Base-by-base conservation (phyloP, 2,329 filamentous ascomycete species). In the Colletotrichum euphorbiae region DNA sequence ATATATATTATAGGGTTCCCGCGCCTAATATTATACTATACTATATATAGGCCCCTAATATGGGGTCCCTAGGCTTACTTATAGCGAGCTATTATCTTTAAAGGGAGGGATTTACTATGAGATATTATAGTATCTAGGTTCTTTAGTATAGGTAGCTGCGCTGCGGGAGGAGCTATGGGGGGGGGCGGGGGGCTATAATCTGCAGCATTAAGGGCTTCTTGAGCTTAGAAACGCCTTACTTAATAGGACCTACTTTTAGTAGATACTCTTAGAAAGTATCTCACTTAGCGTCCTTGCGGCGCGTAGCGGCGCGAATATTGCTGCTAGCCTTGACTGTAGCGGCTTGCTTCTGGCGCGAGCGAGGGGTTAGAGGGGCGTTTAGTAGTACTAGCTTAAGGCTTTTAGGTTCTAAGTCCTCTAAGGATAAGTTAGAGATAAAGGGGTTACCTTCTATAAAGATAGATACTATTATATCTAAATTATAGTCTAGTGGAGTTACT, bases 181-280 rank as follows among this genome's bases (percentile, higher is more conserved):
- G 42, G 2, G 5, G 1, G 6, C 17, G 17, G 3, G 2, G 0
- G 6, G 15, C 15, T 15, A 1, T 6, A 17, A 17, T 17, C n/a
- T 2, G 13, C 3, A 6, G 36, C 5, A n/a, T 45, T 8, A 45
- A 9, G 11, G 3, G 6, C 7, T 45, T 45, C 9, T 45, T 45
- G n/a, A 17, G 5, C n/a, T 45, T 45, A 17, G 15, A 43, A 12
- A 43, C 3, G 40, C 6, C n/a, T n/a, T 4, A 1, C 2, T 45
- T n/a, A 3, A 45, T 1, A 7, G 19, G 11, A 1, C 7, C 19
- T 9, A 15, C n/a, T 13, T 45, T 45, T 45, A 2, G 15, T 43
- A n/a, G 17, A 5, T 6, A 15, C 15, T 43, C 12, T 2, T 4
- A 3, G 4, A 43, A 17, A 9, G 2, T 1, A 0, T 45, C 6